Evolutionary conservation across 1,284 basidiomycete species (phyloP).

Genomic region (Farysia itapuensis): DNA sequence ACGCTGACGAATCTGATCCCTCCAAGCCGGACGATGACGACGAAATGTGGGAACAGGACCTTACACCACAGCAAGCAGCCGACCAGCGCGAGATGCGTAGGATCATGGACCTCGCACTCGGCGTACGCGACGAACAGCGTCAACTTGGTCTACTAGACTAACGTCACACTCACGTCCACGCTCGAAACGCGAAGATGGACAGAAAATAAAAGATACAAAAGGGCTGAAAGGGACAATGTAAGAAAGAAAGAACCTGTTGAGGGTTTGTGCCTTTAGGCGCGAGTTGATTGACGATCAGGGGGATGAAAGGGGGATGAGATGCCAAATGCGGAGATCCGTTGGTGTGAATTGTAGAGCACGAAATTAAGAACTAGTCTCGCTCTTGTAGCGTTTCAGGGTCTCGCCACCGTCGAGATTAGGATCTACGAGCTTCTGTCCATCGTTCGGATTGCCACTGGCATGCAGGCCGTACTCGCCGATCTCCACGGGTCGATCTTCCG

Average conservation of each 20-base stretch:
- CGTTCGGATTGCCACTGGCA: conserved; percentile 42
- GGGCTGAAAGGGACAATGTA: no score
- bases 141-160: conserved; percentile 19
- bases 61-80: conserved; percentile 1
- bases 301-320: no score
- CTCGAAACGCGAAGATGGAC: no score
- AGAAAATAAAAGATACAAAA: no score
- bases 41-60: background rate
- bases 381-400: conserved; percentile 1
- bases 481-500: conserved; percentile 44
- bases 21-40: background rate
- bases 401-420: conserved; percentile 3
- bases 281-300: no score
- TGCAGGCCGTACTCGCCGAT: conserved; percentile 37
- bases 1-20: background rate
- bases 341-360: no score
- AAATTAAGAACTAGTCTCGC: conserved; percentile 1
- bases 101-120: conserved; percentile 15
- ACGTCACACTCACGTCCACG: no score
- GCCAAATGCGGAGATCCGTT: no score
- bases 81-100: background rate
- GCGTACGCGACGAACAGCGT: conserved; percentile 17
- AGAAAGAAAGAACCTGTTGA: no score
- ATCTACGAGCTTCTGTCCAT: conserved; percentile 35
- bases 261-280: no score